These are phyloP conservation scores for Linnemannia elongata DNA, from an alignment of 192 early-diverging fungal species.

Conservation along the genomic window DNA sequence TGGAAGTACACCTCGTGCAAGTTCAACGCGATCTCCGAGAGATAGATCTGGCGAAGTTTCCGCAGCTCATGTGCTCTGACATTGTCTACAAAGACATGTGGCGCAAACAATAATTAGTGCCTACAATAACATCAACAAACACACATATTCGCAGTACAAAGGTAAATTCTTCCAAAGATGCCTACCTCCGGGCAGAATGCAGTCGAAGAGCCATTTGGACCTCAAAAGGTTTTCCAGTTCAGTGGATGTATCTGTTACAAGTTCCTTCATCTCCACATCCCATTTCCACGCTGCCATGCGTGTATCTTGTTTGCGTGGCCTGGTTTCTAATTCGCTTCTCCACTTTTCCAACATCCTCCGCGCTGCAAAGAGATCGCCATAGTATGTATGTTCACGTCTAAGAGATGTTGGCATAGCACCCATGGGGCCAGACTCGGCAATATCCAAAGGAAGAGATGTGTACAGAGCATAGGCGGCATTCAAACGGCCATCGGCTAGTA, in stretches of 20 bases:
- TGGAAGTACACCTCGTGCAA: conserved; percentile 79
- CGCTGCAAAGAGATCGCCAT: conserved; percentile 31
- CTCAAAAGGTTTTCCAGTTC: not conserved
- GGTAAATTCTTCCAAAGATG: not conserved
- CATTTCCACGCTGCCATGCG: conserved; percentile 14
- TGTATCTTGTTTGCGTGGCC: not conserved
- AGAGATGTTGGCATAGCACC: not conserved
- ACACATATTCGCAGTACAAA: not conserved
- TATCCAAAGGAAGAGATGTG: conserved; percentile 27
- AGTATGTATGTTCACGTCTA: conserved; percentile 30
- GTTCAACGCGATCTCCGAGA: conserved; percentile 78
- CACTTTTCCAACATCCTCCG: conserved; percentile 32
- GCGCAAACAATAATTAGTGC: not conserved
- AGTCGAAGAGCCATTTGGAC: conserved; percentile 47
- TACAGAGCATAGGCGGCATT: conserved; percentile 34
- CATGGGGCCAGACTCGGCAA: conserved; percentile 8
- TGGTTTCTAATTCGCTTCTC: not conserved
- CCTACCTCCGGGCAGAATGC: conserved; percentile 37
- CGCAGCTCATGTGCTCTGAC: conserved; percentile 56
- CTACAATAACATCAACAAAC: not conserved
- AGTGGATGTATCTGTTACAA: not conserved
- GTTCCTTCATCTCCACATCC: conserved; percentile 32
- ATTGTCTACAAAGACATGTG: conserved; percentile 22
- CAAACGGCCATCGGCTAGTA: conserved; percentile 29
- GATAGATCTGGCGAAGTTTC: conserved; percentile 65